A percentile compares a stretch with the other conserved stretches of the same genome.
Evolutionary conservation across 768 basidiomycete species (phyloP).

Genomic region (Tricholoma furcatifolium): DNA sequence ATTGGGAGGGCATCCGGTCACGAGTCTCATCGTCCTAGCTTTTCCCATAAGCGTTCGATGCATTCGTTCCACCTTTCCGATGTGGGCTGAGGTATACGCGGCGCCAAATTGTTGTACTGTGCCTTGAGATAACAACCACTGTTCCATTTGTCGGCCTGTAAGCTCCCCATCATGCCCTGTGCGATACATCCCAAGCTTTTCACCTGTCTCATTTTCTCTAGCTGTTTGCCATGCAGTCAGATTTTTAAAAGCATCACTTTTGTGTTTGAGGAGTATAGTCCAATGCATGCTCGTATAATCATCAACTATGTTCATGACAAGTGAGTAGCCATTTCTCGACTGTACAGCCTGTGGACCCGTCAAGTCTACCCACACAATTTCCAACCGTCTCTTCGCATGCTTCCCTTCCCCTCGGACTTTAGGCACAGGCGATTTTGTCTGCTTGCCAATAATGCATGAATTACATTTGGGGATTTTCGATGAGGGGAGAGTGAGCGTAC

Average conservation of each 20-base stretch:
- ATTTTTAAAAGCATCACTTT: not conserved
- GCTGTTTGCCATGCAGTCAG: not conserved
- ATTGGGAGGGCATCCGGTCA: constrained; percentile 18
- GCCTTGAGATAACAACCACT: constrained; percentile 11
- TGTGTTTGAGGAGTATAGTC: not conserved
- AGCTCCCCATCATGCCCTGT: constrained; percentile 22
- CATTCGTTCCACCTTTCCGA: no score
- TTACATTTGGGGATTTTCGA: no score
- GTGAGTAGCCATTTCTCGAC: not conserved
- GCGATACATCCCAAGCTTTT: not conserved
- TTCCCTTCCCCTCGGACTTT: no score
- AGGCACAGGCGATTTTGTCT: no score
- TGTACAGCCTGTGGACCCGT: no score
- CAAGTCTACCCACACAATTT: no score
- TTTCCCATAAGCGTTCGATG: constrained; percentile 26
- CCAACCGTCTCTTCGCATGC: no score
- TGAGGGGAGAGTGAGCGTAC: no score
- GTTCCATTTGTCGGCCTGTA: no score
- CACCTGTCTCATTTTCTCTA: no score
- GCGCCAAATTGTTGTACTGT: constrained; percentile 19
- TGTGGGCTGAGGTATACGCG: constrained; percentile 30
- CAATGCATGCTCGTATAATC: not conserved
- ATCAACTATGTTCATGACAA: no score
- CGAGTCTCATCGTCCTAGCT: constrained; percentile 23
- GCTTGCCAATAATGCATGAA: no score